A percentile compares a stretch with the other conserved stretches of the same genome.
These are phyloP conservation scores for Kodamaea jinghongensis DNA, from an alignment of 805 yeast species.

Conservation along the genomic window DNA sequence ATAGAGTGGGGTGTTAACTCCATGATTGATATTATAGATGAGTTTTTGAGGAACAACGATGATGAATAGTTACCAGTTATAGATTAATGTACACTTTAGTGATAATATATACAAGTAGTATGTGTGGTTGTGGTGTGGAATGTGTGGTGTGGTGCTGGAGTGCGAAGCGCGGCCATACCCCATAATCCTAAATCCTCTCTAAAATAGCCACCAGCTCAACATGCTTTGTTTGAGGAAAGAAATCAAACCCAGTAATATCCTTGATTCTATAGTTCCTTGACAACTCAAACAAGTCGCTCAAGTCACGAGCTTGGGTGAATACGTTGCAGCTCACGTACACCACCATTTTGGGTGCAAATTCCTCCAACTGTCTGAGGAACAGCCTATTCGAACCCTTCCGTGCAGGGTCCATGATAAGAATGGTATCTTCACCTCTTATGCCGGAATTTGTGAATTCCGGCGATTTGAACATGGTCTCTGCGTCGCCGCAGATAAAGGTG, in stretches of 20 bases:
- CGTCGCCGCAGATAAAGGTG: slow-evolving; percentile 36
- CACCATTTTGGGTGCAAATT: slow-evolving; percentile 36
- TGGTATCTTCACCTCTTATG: slow-evolving; percentile 30
- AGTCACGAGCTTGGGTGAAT: slow-evolving; percentile 45
- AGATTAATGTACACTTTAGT: slow-evolving; percentile 1
- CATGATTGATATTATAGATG: slow-evolving; percentile 52
- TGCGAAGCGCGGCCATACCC: background rate
- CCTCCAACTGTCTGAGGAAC: slow-evolving; percentile 35
- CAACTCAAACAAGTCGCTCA: slow-evolving; percentile 26
- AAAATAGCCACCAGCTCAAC: slow-evolving; percentile 55
- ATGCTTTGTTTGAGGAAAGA: slow-evolving; percentile 57
- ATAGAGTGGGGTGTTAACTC: slow-evolving; percentile 67
- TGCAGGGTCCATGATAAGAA: slow-evolving; percentile 46
- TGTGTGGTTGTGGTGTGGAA: no score
- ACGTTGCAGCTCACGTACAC: slow-evolving; percentile 46
- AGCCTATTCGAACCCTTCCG: slow-evolving; percentile 38
- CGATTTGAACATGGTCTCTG: slow-evolving; percentile 34
- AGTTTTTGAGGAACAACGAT: slow-evolving; percentile 23
- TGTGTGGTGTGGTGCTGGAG: no score
- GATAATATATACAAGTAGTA: background rate
- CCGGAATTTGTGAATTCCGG: slow-evolving; percentile 21
- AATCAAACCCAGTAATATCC: slow-evolving; percentile 40
- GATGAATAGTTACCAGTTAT: slow-evolving; percentile 2
- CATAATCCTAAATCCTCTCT: no score
- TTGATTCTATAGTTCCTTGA: slow-evolving; percentile 18